Percentiles rank a stretch among this genome's conserved stretches.
These are phyloP conservation scores for Sonneratia alba DNA, from an alignment of 345 rosid species.

Conservation along the genomic window DNA sequence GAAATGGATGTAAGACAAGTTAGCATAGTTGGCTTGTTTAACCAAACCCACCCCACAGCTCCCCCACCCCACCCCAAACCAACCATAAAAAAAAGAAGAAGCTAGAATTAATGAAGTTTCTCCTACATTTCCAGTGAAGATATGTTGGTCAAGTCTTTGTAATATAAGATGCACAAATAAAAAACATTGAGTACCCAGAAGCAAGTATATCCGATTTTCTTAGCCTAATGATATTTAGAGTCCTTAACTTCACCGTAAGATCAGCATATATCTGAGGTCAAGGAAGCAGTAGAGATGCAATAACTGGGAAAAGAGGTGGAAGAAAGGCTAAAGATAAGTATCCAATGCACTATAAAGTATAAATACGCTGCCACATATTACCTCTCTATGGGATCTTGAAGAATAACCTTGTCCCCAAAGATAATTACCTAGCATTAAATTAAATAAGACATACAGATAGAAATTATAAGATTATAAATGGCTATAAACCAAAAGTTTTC, in stretches of 20 bases:
- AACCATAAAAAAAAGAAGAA: neutral
- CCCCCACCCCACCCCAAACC: too few species aligned
- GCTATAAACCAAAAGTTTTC: neutral
- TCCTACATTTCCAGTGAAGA: neutral
- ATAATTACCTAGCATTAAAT: slow-evolving; percentile 47
- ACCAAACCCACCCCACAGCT: too few species aligned
- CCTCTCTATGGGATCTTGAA: slow-evolving; percentile 83
- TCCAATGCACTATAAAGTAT: slow-evolving; percentile 4
- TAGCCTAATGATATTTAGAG: neutral
- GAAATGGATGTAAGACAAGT: slow-evolving; percentile 19
- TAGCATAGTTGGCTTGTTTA: neutral
- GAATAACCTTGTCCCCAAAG: slow-evolving; percentile 76
- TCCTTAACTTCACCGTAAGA: too few species aligned
- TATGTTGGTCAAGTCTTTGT: neutral
- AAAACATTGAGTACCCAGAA: neutral
- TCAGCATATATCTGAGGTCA: neutral
- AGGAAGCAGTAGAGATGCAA: neutral
- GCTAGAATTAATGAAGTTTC: neutral
- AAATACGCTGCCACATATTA: slow-evolving; percentile 15
- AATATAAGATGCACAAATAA: neutral
- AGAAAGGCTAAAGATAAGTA: neutral
- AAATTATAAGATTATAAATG: neutral
- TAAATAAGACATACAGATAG: slow-evolving; percentile 1
- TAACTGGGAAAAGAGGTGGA: neutral
- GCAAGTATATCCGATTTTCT: neutral